Conservation (phyloP, 208 protist genomes). For the Sergeia podlipaevii region DNA sequence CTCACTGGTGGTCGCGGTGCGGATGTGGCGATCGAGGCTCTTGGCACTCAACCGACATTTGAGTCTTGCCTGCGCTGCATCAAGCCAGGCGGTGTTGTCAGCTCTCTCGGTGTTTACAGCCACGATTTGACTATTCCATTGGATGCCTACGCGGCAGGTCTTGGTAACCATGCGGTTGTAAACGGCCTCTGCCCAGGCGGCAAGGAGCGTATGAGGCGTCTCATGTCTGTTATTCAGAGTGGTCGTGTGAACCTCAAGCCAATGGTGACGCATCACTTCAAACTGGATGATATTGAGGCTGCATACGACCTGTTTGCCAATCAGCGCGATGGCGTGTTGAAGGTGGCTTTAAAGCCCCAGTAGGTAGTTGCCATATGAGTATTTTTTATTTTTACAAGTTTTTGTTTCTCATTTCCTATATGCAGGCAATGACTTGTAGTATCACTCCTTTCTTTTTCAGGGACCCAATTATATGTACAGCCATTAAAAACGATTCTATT, state of each 20-base stretch:
- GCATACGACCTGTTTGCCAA: constrained; percentile 28
- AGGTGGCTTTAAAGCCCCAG: constrained; percentile 22
- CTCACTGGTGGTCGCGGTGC: constrained; percentile 26
- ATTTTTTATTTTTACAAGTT: too few species aligned
- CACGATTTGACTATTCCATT: constrained; percentile 16
- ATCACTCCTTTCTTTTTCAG: too few species aligned
- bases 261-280: constrained; percentile 27
- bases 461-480: too few species aligned
- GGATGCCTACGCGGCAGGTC: constrained; percentile 21
- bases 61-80: constrained; percentile 22
- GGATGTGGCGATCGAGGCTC: constrained; percentile 30
- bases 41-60: constrained; percentile 20
- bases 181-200: constrained; percentile 16
- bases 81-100: constrained; percentile 25
- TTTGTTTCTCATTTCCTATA: too few species aligned
- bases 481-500: too few species aligned
- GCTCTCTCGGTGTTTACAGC: constrained; percentile 32
- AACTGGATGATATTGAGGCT: constrained; percentile 25
- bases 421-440: too few species aligned
- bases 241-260: constrained; percentile 17
- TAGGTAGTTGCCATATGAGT: too few species aligned
- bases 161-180: constrained; percentile 16
- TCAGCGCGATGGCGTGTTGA: constrained; percentile 28
- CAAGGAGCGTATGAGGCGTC: constrained; percentile 18
- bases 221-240: constrained; percentile 19